These are phyloP conservation scores for Suillus fuscotomentosus DNA, from an alignment of 768 basidiomycete genomes.

Conservation along the genomic window DNA sequence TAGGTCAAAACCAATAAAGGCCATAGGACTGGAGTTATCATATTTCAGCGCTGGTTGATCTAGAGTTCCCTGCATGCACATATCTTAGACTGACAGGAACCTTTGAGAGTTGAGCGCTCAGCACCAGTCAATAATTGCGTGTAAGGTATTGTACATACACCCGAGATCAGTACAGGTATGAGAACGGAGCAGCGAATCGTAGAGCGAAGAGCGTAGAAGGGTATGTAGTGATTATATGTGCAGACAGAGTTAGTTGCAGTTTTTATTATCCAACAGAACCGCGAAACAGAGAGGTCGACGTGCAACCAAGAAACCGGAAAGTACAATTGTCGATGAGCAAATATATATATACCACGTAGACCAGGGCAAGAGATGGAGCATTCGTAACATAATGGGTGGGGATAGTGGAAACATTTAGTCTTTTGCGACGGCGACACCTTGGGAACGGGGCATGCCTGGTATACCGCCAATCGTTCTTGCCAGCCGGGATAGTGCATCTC, in stretches of 20 bases:
- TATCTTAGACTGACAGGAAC: neutral
- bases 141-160: constrained; percentile 22
- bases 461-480: constrained; percentile 57
- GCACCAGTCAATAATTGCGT: constrained; percentile 14
- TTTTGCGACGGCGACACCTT: constrained; percentile 24
- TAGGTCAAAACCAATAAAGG: constrained; percentile 82
- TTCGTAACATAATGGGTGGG: constrained; percentile 14
- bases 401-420: constrained; percentile 22
- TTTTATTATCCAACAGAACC: constrained; percentile 17
- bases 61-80: too few relatives aligned
- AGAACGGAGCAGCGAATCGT: constrained; percentile 7
- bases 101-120: neutral
- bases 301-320: constrained; percentile 4
- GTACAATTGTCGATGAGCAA: constrained; percentile 9
- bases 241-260: constrained; percentile 13
- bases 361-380: constrained; percentile 7
- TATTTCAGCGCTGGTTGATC: constrained; percentile 73
- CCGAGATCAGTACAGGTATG: constrained; percentile 21
- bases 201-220: constrained; percentile 12
- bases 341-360: constrained; percentile 11
- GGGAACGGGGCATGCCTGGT: constrained; percentile 23
- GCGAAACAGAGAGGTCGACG: constrained; percentile 1
- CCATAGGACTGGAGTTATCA: constrained; percentile 89
- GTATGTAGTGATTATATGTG: constrained; percentile 19
- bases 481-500: constrained; percentile 65